Base-by-base conservation (phyloP, 331 rosid genomes). In the Malus hybrid region DNA sequence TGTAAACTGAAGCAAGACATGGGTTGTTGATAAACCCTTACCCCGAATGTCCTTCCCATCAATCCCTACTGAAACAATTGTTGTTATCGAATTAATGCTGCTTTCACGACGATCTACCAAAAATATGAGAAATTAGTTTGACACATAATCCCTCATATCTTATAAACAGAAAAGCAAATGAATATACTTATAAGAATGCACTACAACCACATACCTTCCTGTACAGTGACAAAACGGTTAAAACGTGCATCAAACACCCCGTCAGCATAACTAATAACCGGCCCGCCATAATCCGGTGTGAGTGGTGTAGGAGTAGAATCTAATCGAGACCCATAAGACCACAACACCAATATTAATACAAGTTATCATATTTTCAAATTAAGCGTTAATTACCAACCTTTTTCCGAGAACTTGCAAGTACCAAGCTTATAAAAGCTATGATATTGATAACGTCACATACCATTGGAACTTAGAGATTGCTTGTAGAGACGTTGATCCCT, bases 401-500 rank as follows among this genome's bases (percentile, higher is more conserved):
- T 20, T n/a, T 9, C 0, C 13, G 9, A 54, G 22, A 60, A 8
- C 10, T 6, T n/a, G 10, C 9, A 5, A 14, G 34, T 0, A 10
- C 4, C 4, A 11, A 69, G 33, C 39, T 28, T 31, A 31, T 28
- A 59, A 11, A 61, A 56, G 8, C 36, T 28, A 46, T 15, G 22
- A 34, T 4, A 63, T 19, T 18, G 61, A 55, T 18, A 5, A 24
- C 29, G 28, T 10, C 31, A 10, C 12, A 4, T 31, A 88, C 98
- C 91, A 39, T 27, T 80, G 65, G 90, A 79, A 81, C 67, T 57
- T 59, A 90, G 20, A 8, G 83, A 86, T 68, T 94, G 99, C 86
- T 80, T 84, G 87, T 92, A 90, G 63, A 94, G 85, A 55, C 96
- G 88, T 80, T 94, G 97, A 71, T 94, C 97, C 83, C 86, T 85